A percentile compares a stretch with the other conserved stretches of the same genome.
phyloP scores from a whole-genome alignment of 768 basidiomycete genomes.

The Trametes coccinea region DNA sequence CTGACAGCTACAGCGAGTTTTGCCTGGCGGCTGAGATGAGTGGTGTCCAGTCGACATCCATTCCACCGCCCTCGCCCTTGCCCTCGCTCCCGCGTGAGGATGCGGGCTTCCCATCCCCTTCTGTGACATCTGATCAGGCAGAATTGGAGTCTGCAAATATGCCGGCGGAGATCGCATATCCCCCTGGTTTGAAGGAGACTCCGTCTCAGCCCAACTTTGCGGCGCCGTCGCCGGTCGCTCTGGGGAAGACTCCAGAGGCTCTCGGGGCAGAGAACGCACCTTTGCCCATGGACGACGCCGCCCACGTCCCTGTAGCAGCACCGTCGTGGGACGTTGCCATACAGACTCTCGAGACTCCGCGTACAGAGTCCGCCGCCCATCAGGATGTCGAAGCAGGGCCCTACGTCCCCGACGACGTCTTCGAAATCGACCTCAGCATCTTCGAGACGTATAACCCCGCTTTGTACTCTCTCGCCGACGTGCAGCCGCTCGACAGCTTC shows the following conservation, averaged over 20 bases:
- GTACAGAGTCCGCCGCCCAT: too few relatives aligned
- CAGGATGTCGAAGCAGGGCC: too few relatives aligned
- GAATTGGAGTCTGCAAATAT: neutral
- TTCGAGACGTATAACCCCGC: neutral
- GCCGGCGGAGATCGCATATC: neutral
- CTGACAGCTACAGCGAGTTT: neutral
- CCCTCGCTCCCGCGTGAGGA: neutral
- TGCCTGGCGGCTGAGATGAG: too few relatives aligned
- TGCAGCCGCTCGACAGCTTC: slow-evolving; percentile 13
- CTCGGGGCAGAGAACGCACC: too few relatives aligned
- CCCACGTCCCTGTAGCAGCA: too few relatives aligned
- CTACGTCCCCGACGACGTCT: neutral
- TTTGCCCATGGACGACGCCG: too few relatives aligned
- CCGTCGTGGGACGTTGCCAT: too few relatives aligned
- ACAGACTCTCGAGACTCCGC: too few relatives aligned
- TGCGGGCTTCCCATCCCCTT: neutral
- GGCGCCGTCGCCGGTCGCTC: too few relatives aligned
- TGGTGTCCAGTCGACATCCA: too few relatives aligned
- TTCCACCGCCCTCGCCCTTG: neutral
- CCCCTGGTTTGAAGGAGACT: neutral
- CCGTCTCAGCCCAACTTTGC: too few relatives aligned
- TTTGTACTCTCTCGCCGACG: neutral
- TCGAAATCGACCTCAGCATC: neutral
- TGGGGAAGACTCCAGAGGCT: too few relatives aligned
- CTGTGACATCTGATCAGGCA: neutral